These are phyloP conservation scores for Xylaria sp. DNA, from an alignment of 2,329 filamentous ascomycete species.

Conservation along the genomic window DNA sequence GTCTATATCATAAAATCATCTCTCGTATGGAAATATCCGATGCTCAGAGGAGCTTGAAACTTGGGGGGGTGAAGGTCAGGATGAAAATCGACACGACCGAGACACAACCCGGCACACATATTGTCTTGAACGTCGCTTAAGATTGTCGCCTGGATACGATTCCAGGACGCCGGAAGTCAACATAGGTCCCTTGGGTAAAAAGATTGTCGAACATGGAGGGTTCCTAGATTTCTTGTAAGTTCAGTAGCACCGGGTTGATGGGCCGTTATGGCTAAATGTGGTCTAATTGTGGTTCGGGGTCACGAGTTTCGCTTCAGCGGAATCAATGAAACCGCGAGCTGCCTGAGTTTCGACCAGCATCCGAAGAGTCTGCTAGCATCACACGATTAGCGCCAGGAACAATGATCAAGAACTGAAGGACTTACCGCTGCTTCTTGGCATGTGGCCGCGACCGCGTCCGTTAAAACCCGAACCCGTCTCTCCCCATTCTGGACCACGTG, in stretches of 20 bases:
- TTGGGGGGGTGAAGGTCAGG: slow-evolving; percentile 7
- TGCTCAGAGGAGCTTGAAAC: slow-evolving; percentile 25
- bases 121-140: neutral
- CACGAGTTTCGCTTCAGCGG: neutral
- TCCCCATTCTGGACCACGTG: slow-evolving; percentile 60
- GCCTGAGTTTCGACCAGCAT: slow-evolving; percentile 32
- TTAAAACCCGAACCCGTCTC: slow-evolving; percentile 46
- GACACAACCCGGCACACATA: slow-evolving; percentile 3
- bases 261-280: neutral
- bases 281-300: neutral
- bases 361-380: slow-evolving; percentile 29
- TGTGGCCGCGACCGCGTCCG: slow-evolving; percentile 53
- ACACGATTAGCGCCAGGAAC: slow-evolving; percentile 2
- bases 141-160: neutral
- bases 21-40: slow-evolving; percentile 31
- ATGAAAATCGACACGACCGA: slow-evolving; percentile 4
- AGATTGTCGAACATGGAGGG: neutral
- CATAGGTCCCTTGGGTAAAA: neutral
- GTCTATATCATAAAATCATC: slow-evolving; percentile 36
- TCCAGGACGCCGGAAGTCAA: neutral
- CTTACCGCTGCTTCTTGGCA: slow-evolving; percentile 57
- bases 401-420: slow-evolving; percentile 14
- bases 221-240: neutral
- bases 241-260: neutral
- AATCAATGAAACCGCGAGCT: slow-evolving; percentile 31